Base-by-base conservation (phyloP, 2,329 filamentous ascomycete species). In the Botrytis galanthina region DNA sequence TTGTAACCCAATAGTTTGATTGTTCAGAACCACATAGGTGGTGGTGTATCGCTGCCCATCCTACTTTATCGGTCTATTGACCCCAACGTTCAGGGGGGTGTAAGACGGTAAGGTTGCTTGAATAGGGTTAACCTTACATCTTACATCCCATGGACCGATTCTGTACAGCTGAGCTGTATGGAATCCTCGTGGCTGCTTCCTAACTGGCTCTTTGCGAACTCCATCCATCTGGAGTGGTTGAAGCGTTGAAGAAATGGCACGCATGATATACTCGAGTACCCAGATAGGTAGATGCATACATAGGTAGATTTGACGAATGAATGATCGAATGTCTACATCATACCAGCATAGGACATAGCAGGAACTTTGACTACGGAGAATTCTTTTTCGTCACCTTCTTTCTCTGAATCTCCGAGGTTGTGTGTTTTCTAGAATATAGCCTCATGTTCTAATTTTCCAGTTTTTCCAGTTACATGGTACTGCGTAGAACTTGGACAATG, bases 51-150 rank as follows among this genome's bases (percentile, higher is more conserved):
- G 64, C 64, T 68, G 64, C 39, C n/a, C 39, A 57, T n/a, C 26
- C 60, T 67, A 22, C 44, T 51, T 39, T 54, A 32, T 42, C 61
- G 61, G 61, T 29, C 61, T 37, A 63, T 63, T 63, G 14, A 51
- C 22, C 46, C 64, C 64, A 67, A 67, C 64, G 39, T 51, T 54
- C 46, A 67, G 64, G 64, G 61, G 57, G 61, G 32, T 46, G 46
- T 29, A 67, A 67, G 46, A n/a, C n/a, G 35, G 51, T 44, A 32
- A 60, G 48, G 39, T 60, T 59, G 48, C 39, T 54, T 70, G 37
- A 35, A 70, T 60, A 42, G 35, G 67, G 51, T 42, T 70, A 70
- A 70, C 51, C 51, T 57, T 70, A 70, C 48, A 59, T 57, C 10
- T 42, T 60, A 70, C 48, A 59, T 57, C 10, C 66, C 16, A 26